Evolutionary conservation across 2,329 filamentous ascomycete species (phyloP).

Genomic region (Penicillium sp.): DNA sequence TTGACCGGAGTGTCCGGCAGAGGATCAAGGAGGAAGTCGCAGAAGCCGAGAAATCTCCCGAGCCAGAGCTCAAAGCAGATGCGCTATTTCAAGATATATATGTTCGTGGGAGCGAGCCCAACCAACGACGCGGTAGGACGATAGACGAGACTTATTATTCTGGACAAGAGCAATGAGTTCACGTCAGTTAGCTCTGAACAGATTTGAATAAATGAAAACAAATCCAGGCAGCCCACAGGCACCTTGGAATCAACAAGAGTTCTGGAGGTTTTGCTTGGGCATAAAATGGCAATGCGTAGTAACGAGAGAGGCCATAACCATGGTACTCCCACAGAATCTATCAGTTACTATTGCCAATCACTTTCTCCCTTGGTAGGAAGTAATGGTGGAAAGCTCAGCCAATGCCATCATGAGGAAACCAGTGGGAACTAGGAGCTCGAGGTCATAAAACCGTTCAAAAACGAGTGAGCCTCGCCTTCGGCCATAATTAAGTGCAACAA

Average conservation of each 20-base stretch:
- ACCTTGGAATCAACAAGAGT: background rate
- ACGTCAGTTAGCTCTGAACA: background rate
- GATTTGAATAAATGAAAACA: background rate
- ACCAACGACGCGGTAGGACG: slow-evolving; percentile 81
- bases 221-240: background rate
- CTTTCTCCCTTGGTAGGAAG: background rate
- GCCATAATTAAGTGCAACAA: background rate
- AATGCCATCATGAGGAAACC: background rate
- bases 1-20: slow-evolving; percentile 87
- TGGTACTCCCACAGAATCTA: background rate
- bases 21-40: slow-evolving; percentile 86
- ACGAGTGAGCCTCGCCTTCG: too few relatives aligned
- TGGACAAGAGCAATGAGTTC: background rate
- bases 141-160: slow-evolving; percentile 87
- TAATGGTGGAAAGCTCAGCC: background rate
- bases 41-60: slow-evolving; percentile 81
- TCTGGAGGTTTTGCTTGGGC: background rate
- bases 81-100: slow-evolving; percentile 96
- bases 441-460: too few relatives aligned
- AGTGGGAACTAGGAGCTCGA: background rate
- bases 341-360: background rate
- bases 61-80: slow-evolving; percentile 74
- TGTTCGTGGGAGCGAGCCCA: slow-evolving; percentile 80
- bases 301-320: background rate
- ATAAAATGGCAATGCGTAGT: background rate